Percentiles rank a stretch among this genome's conserved stretches.
Conservation (phyloP, 805 yeast species). For the Metschnikowia amazonensis region DNA sequence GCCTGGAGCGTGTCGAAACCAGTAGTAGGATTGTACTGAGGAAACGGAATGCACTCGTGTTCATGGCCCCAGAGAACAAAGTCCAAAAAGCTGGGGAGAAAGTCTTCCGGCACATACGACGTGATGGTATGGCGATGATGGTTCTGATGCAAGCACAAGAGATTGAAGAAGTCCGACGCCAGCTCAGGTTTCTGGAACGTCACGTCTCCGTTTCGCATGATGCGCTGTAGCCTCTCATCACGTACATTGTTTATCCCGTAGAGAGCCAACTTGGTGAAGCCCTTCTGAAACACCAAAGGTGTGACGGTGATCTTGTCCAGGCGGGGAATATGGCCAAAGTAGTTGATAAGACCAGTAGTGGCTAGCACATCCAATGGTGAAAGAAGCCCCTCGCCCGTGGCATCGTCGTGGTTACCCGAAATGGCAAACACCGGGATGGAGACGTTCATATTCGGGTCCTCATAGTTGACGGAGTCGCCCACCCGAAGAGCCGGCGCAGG, state of each 20-base stretch:
- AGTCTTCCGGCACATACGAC: conserved; percentile 78
- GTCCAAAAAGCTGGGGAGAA: conserved; percentile 77
- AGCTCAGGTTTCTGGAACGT: conserved; percentile 69
- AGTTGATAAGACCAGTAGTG: conserved; percentile 80
- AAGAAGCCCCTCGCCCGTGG: conserved; percentile 78
- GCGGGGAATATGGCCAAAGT: conserved; percentile 78
- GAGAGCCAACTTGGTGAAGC: conserved; percentile 73
- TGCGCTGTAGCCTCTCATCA: conserved; percentile 80
- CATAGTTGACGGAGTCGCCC: conserved; percentile 75
- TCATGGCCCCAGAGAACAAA: conserved; percentile 97
- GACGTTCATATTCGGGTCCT: conserved; percentile 85
- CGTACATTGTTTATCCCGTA: conserved; percentile 87
- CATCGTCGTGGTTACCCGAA: conserved; percentile 95
- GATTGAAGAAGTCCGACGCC: conserved; percentile 71
- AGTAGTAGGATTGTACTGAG: conserved; percentile 53
- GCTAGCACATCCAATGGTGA: conserved; percentile 84
- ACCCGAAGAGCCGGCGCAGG: conserved; percentile 59
- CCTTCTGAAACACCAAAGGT: conserved; percentile 82
- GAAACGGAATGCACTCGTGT: conserved; percentile 83
- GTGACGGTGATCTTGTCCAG: conserved; percentile 68
- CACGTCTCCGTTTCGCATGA: conserved; percentile 77
- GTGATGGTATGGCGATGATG: conserved; percentile 78
- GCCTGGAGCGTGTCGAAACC: conserved; percentile 84
- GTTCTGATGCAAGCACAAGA: conserved; percentile 89
- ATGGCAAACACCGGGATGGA: conserved; percentile 89